These are phyloP conservation scores for Tephrocybe rancida DNA, from an alignment of 768 basidiomycete genomes.

Conservation along the genomic window DNA sequence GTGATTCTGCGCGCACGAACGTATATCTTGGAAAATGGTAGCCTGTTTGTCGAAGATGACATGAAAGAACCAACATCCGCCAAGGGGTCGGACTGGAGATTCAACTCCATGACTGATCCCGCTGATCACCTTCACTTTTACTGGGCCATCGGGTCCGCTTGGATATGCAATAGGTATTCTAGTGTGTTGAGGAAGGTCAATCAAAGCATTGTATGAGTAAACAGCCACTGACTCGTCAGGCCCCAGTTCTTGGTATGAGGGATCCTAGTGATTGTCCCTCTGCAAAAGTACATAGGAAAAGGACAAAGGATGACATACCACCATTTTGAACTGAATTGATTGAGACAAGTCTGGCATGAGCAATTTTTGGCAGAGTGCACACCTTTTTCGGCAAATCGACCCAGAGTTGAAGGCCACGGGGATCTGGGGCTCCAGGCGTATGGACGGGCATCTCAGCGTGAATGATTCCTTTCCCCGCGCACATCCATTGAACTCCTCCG, in stretches of 20 bases:
- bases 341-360: slow-evolving; percentile 12
- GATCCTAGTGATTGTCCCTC: slow-evolving; percentile 45
- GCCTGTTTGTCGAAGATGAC: slow-evolving; percentile 65
- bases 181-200: background rate
- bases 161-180: slow-evolving; percentile 80
- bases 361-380: slow-evolving; percentile 12
- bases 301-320: slow-evolving; percentile 34
- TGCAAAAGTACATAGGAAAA: background rate
- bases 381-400: slow-evolving; percentile 77
- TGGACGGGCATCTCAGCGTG: slow-evolving; percentile 92
- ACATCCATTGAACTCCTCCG: slow-evolving; percentile 97
- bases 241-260: slow-evolving; percentile 82
- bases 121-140: slow-evolving; percentile 83
- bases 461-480: slow-evolving; percentile 77
- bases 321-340: slow-evolving; percentile 69
- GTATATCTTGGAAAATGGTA: slow-evolving; percentile 80
- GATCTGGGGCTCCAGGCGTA: slow-evolving; percentile 63
- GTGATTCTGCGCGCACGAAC: slow-evolving; percentile 38
- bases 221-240: slow-evolving; percentile 53
- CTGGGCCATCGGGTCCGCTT: slow-evolving; percentile 63
- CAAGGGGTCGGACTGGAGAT: slow-evolving; percentile 88
- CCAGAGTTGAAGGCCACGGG: slow-evolving; percentile 88
- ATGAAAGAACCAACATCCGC: slow-evolving; percentile 95
- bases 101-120: slow-evolving; percentile 86
- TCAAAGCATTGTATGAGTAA: background rate